These are phyloP conservation scores for Mucor lusitanicus DNA, from an alignment of 371 early-diverging fungal species.

Conservation along the genomic window DNA sequence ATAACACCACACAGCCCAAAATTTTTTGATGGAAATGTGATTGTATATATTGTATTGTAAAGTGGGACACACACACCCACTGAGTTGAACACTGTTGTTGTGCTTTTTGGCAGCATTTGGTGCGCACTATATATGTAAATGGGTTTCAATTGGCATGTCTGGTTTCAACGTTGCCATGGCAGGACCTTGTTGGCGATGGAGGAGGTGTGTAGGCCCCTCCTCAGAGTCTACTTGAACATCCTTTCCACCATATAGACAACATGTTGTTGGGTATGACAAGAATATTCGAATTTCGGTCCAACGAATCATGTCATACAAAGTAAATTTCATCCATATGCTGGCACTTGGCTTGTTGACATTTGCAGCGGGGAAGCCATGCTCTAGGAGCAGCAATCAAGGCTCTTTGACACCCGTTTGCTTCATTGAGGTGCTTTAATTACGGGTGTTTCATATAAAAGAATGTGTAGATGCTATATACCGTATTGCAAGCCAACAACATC, in stretches of 20 bases:
- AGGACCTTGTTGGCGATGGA: not conserved
- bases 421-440: too few species aligned
- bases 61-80: not conserved
- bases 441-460: not conserved
- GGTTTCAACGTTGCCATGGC: not conserved
- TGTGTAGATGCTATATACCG: too few species aligned
- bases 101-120: not conserved
- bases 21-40: not conserved
- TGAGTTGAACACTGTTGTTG: not conserved
- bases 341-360: too few species aligned
- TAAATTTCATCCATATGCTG: not conserved
- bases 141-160: not conserved
- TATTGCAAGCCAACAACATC: not conserved
- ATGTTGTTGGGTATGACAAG: not conserved
- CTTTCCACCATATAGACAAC: not conserved
- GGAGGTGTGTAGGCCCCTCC: not conserved
- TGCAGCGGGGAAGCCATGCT: too few species aligned
- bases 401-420: too few species aligned
- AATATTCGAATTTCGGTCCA: not conserved
- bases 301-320: not conserved
- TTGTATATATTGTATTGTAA: slow-evolving; percentile 1
- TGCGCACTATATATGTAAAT: not conserved
- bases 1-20: not conserved
- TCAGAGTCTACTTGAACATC: not conserved
- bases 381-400: too few species aligned